These are phyloP conservation scores for Coemansia sp. DNA, from an alignment of 192 early-diverging fungal genomes.

Conservation along the genomic window DNA sequence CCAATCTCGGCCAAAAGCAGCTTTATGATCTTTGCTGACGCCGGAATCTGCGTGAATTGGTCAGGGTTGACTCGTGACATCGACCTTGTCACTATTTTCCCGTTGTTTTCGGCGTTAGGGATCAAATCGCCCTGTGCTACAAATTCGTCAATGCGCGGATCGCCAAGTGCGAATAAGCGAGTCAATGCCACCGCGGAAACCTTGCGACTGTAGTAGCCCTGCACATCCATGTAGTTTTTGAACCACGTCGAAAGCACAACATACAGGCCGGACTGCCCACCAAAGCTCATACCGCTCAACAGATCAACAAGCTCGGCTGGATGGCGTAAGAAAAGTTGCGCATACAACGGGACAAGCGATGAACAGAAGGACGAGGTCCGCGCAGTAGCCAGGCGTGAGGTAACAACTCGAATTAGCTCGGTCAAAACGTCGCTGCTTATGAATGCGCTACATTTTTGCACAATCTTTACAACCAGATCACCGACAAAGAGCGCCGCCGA, in stretches of 20 bases:
- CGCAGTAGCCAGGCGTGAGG: slow-evolving; percentile 68
- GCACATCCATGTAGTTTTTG: slow-evolving; percentile 78
- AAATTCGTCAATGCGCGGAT: slow-evolving; percentile 64
- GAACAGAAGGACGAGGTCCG: slow-evolving; percentile 78
- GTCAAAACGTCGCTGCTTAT: slow-evolving; percentile 55
- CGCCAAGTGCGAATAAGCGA: slow-evolving; percentile 65
- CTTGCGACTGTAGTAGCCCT: slow-evolving; percentile 82
- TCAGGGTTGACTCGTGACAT: slow-evolving; percentile 59
- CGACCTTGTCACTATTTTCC: slow-evolving; percentile 62
- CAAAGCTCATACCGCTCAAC: slow-evolving; percentile 59
- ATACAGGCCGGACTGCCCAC: slow-evolving; percentile 67
- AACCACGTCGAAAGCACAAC: slow-evolving; percentile 78
- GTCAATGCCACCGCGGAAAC: slow-evolving; percentile 73
- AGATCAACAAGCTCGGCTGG: slow-evolving; percentile 72
- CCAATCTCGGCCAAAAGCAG: slow-evolving; percentile 79
- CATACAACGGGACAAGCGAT: slow-evolving; percentile 83
- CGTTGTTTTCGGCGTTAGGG: slow-evolving; percentile 33
- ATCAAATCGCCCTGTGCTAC: slow-evolving; percentile 82
- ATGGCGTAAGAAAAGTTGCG: slow-evolving; percentile 74
- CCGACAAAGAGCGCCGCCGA: slow-evolving; percentile 85
- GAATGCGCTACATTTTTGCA: slow-evolving; percentile 65
- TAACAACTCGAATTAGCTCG: slow-evolving; percentile 75
- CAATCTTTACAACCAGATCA: slow-evolving; percentile 81
- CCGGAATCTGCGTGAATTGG: slow-evolving; percentile 73
- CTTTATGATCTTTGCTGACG: slow-evolving; percentile 83